phyloP scores from a whole-genome alignment of 306 rosid species.

The Acacia confusa region DNA sequence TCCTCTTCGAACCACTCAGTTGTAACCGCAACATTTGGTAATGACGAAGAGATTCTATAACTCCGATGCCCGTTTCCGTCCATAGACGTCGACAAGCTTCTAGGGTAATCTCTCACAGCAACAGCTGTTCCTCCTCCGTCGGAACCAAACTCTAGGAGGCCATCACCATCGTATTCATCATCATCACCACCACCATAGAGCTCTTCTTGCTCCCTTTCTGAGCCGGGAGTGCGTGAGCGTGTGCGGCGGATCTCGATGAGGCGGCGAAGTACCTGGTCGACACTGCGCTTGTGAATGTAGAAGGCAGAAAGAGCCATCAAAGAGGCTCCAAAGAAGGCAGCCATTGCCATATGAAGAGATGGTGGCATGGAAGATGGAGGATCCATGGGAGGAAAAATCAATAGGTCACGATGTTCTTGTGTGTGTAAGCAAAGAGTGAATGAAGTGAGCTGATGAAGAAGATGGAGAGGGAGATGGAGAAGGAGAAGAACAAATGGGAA shows the following conservation, averaged over 20 bases:
- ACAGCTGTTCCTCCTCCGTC: constrained; percentile 30
- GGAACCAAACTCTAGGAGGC: constrained; percentile 28
- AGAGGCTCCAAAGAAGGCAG: constrained; percentile 75
- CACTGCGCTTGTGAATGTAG: constrained; percentile 81
- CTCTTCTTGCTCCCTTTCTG: background rate
- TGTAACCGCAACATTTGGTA: constrained; percentile 58
- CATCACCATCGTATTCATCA: constrained; percentile 20
- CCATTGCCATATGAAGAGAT: constrained; percentile 67
- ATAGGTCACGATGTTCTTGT: background rate
- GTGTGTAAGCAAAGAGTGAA: background rate
- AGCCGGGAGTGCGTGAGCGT: background rate
- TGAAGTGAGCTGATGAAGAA: background rate
- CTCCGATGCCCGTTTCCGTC: constrained; percentile 43
- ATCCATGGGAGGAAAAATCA: constrained; percentile 28
- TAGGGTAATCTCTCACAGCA: constrained; percentile 23
- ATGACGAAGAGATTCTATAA: constrained; percentile 55
- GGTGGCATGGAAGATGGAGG: constrained; percentile 45
- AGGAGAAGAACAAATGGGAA: background rate
- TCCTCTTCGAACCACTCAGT: constrained; percentile 44
- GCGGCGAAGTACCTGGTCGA: constrained; percentile 69
- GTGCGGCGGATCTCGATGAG: constrained; percentile 61
- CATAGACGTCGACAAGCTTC: constrained; percentile 42
- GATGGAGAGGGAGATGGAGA: background rate
- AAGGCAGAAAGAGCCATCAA: constrained; percentile 82
- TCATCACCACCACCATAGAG: background rate